Evolutionary conservation across 1,284 basidiomycete genomes (phyloP).

Genomic region (Termitomyces sp.): DNA sequence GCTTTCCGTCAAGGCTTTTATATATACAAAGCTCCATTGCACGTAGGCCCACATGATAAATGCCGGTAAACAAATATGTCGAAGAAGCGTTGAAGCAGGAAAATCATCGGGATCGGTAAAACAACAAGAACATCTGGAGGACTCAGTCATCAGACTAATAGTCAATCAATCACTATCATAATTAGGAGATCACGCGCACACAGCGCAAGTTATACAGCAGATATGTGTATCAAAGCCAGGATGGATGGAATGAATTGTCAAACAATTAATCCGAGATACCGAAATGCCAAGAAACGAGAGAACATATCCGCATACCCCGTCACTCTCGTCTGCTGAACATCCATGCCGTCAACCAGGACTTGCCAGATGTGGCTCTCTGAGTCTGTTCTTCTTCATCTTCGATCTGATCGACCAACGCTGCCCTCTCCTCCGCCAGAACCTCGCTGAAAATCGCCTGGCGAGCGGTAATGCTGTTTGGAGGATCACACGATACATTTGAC

Average conservation of each 20-base stretch:
- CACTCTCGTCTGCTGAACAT: slow-evolving; percentile 42
- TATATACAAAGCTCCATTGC: no score
- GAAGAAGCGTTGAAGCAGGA: slow-evolving; percentile 24
- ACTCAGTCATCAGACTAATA: slow-evolving; percentile 2
- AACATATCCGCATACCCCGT: slow-evolving; percentile 21
- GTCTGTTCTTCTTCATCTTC: slow-evolving; percentile 49
- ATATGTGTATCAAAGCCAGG: slow-evolving; percentile 17
- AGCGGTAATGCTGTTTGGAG: slow-evolving; percentile 40
- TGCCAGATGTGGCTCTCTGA: slow-evolving; percentile 37
- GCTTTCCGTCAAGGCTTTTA: slow-evolving; percentile 6
- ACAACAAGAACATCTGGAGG: slow-evolving; percentile 11
- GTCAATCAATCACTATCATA: slow-evolving; percentile 11
- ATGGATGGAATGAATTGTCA: slow-evolving; percentile 19
- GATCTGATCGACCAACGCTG: slow-evolving; percentile 46
- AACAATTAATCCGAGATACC: slow-evolving; percentile 33
- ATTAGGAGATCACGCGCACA: slow-evolving; percentile 14
- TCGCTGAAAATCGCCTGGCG: slow-evolving; percentile 60
- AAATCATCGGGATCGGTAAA: slow-evolving; percentile 33
- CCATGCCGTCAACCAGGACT: slow-evolving; percentile 60
- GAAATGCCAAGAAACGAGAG: slow-evolving; percentile 22
- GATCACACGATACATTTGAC: slow-evolving; percentile 27
- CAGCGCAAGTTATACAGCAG: slow-evolving; percentile 10
- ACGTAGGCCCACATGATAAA: slow-evolving; percentile 26
- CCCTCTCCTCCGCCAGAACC: slow-evolving; percentile 60
- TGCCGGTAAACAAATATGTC: slow-evolving; percentile 24